Evolutionary conservation across 2,329 filamentous ascomycete species (phyloP).

Genomic region (Penicillium sp.): DNA sequence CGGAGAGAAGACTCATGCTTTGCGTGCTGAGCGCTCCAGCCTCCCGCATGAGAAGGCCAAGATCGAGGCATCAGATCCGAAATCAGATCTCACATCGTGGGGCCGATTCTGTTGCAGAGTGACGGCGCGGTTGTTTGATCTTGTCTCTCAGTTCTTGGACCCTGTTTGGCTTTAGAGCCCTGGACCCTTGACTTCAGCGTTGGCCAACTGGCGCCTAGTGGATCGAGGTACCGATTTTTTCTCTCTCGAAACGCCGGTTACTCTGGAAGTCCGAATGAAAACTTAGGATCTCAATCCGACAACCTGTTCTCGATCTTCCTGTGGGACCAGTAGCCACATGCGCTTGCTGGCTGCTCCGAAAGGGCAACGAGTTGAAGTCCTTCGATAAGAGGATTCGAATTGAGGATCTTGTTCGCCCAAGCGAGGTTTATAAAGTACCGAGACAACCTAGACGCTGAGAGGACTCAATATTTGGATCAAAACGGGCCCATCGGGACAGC

Average conservation of each 20-base stretch:
- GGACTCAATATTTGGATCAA: no score
- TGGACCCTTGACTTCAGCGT: not conserved
- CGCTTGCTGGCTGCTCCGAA: not conserved
- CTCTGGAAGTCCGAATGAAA: not conserved
- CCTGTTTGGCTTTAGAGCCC: not conserved
- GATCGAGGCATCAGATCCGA: slow-evolving; percentile 2
- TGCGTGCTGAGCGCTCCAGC: not conserved
- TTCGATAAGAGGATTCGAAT: no score
- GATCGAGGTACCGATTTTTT: not conserved
- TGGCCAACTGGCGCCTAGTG: not conserved
- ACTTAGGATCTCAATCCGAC: not conserved
- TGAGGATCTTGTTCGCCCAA: no score
- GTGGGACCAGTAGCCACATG: not conserved
- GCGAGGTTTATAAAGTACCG: no score
- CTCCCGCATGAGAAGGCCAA: not conserved
- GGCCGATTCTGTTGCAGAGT: not conserved
- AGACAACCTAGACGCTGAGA: no score
- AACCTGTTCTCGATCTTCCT: not conserved
- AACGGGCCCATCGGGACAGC: no score
- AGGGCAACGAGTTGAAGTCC: not conserved
- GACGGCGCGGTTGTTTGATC: not conserved
- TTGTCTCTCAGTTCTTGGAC: not conserved
- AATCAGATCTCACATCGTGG: not conserved
- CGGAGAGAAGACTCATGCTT: not conserved
- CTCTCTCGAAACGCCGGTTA: not conserved